Percentiles rank a stretch among this genome's conserved stretches.
phyloP scores from a whole-genome alignment of 495 filamentous ascomycete genomes.

The Podospora sp. region DNA sequence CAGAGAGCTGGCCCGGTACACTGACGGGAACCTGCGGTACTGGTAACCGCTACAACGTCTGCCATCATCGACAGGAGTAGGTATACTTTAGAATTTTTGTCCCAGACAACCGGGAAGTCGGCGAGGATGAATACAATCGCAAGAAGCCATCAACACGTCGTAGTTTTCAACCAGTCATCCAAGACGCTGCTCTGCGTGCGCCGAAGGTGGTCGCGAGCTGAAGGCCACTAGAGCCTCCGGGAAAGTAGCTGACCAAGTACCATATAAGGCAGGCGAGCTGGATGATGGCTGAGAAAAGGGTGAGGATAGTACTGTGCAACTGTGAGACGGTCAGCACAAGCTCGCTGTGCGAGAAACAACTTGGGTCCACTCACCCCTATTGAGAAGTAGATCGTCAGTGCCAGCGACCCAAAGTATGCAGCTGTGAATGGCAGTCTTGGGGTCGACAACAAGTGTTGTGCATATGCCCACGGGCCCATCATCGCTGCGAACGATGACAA shows the following conservation, averaged over 20 bases:
- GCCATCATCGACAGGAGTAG: neutral
- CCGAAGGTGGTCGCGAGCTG: slow-evolving; percentile 86
- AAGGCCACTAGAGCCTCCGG: slow-evolving; percentile 88
- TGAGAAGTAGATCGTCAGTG: slow-evolving; percentile 86
- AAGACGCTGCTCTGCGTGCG: slow-evolving; percentile 77
- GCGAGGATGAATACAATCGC: neutral
- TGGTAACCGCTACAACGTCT: neutral
- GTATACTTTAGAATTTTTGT: neutral
- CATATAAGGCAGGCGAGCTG: slow-evolving; percentile 83
- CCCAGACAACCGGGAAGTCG: neutral
- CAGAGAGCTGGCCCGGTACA: neutral
- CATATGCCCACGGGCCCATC: slow-evolving; percentile 84
- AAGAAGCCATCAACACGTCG: neutral
- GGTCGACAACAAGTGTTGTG: slow-evolving; percentile 81
- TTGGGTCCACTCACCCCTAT: slow-evolving; percentile 71
- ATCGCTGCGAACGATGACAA: slow-evolving; percentile 90
- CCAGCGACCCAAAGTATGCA: slow-evolving; percentile 95
- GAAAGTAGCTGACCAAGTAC: slow-evolving; percentile 98
- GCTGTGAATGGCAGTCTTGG: slow-evolving; percentile 91
- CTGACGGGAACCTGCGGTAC: neutral
- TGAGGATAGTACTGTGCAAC: slow-evolving; percentile 80
- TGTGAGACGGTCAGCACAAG: slow-evolving; percentile 42
- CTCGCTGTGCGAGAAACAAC: neutral
- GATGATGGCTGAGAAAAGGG: slow-evolving; percentile 76
- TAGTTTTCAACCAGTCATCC: slow-evolving; percentile 73